Evolutionary conservation across 2,329 filamentous ascomycete species (phyloP).

Genomic region (Nigrospora sphaerica): DNA sequence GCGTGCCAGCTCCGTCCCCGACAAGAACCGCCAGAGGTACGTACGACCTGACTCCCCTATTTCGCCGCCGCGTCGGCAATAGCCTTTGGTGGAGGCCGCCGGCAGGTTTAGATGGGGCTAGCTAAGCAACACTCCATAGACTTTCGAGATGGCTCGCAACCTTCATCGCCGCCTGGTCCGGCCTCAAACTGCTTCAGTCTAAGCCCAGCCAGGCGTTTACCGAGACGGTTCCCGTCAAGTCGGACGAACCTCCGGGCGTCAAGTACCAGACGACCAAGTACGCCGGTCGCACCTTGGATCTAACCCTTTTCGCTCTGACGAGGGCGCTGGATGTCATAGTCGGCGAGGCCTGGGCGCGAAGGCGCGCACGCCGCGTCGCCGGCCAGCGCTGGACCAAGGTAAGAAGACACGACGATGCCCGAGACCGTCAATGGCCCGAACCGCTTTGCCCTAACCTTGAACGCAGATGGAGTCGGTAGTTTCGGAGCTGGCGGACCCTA

Average conservation of each 20-base stretch:
- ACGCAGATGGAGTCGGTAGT: constrained; percentile 30
- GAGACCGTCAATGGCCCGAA: background rate
- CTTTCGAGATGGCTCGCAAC: constrained; percentile 49
- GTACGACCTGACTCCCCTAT: constrained; percentile 7
- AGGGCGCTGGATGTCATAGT: constrained; percentile 67
- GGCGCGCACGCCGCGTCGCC: constrained; percentile 35
- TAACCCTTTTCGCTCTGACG: constrained; percentile 71
- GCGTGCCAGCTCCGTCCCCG: constrained; percentile 13
- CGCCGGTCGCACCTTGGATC: constrained; percentile 71
- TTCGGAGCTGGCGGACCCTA: constrained; percentile 51
- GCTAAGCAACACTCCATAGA: constrained; percentile 24
- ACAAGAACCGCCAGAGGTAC: constrained; percentile 23
- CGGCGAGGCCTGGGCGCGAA: constrained; percentile 56
- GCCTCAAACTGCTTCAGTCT: constrained; percentile 50
- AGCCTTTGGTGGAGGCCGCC: too few relatives aligned
- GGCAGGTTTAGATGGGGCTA: background rate
- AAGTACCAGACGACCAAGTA: constrained; percentile 15
- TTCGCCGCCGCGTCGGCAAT: background rate
- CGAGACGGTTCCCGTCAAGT: constrained; percentile 26
- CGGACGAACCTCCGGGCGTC: constrained; percentile 12
- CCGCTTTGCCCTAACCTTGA: constrained; percentile 11
- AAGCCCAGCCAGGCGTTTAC: constrained; percentile 39
- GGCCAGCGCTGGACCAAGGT: constrained; percentile 38
- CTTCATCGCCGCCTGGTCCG: constrained; percentile 51
- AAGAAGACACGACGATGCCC: constrained; percentile 7